Base-by-base conservation (phyloP, 1,284 basidiomycete genomes). In the Pyrrhoderma noxium region DNA sequence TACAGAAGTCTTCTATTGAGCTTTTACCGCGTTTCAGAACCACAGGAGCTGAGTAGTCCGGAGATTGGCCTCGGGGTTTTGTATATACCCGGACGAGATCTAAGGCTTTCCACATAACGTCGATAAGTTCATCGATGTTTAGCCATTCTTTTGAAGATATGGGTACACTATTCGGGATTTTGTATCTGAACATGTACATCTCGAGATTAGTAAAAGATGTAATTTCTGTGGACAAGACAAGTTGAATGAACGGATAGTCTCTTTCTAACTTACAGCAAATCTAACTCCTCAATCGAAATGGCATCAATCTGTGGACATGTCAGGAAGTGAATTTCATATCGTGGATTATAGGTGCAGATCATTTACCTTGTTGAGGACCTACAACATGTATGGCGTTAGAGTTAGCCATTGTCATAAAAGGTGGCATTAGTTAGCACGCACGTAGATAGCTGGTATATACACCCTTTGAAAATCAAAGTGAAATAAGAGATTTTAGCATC, bases 201-300 rank as follows among this genome's bases (percentile, higher is more conserved):
- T 31, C 27, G n/a, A n/a, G n/a, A n/a, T n/a, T n/a, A n/a, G n/a
- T n/a, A n/a, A n/a, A n/a, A n/a, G n/a, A n/a, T n/a, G n/a, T n/a
- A n/a, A n/a, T n/a, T n/a, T n/a, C n/a, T n/a, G n/a, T n/a, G n/a
- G n/a, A n/a, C n/a, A n/a, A n/a, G n/a, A n/a, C n/a, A n/a, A n/a
- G n/a, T n/a, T n/a, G n/a, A n/a, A n/a, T n/a, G n/a, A n/a, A n/a
- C n/a, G n/a, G n/a, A n/a, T n/a, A n/a, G n/a, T n/a, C n/a, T n/a
- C n/a, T n/a, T n/a, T n/a, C n/a, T n/a, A 22, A 65, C 76, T 65
- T 70, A 94, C 69, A 99, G 72, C 48, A 99, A 77, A 68, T 99
- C 94, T 38, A 99, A 81, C 69, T 99, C 96, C 70, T 99, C 93
- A 65, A 99, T 98, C 54, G 92, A 95, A 63, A 99, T 95, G 16